Conservation (phyloP, 176 grass and related monocot genomes). For the Zoysia japonica region DNA sequence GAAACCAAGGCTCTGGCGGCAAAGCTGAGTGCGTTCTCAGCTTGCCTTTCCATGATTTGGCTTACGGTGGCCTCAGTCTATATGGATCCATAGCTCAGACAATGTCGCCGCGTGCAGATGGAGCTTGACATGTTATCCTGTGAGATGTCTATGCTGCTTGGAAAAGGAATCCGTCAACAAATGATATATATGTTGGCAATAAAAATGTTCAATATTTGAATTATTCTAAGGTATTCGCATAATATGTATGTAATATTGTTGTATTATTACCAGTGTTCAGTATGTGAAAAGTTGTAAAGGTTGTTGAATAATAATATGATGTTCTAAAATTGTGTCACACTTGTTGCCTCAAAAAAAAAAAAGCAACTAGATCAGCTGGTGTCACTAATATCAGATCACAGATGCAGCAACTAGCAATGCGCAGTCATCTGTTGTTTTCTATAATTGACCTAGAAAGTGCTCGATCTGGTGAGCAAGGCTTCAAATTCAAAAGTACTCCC, state of each 20-base stretch:
- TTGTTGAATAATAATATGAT: constrained; percentile 7
- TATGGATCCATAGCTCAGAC: background rate
- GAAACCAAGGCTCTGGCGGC: background rate
- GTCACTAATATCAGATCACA: background rate
- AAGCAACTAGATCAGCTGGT: background rate
- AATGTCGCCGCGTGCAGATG: background rate
- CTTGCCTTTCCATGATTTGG: background rate
- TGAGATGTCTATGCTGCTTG: background rate
- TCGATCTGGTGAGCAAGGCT: constrained; percentile 8
- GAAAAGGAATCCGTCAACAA: background rate
- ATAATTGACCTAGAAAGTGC: background rate
- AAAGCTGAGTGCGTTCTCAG: background rate
- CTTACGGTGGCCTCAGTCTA: background rate
- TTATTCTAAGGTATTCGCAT: background rate
- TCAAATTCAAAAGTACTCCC: background rate
- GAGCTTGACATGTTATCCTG: background rate
- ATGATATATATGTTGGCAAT: background rate
- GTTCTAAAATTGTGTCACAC: background rate
- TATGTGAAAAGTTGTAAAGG: background rate
- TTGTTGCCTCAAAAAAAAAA: background rate
- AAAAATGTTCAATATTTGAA: background rate
- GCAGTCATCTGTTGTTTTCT: background rate
- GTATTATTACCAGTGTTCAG: background rate
- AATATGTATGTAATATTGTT: background rate
- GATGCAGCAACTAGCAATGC: background rate